Conservation (phyloP, 495 filamentous ascomycete genomes). For the Sordaria brevicollis region DNA sequence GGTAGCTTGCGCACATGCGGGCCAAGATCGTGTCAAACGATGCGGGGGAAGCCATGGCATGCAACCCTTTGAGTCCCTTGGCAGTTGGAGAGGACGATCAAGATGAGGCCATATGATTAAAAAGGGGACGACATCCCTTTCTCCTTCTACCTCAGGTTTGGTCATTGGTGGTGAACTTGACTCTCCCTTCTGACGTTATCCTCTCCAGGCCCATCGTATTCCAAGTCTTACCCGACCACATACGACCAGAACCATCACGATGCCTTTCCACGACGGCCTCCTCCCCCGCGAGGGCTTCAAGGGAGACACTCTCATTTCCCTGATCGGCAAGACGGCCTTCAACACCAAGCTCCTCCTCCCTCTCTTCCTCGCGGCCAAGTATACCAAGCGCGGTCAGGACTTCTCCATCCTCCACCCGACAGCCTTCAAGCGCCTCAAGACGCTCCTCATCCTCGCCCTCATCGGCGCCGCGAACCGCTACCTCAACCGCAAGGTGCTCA, state of each 20-base stretch:
- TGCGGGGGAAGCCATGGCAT: background rate
- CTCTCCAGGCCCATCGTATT: background rate
- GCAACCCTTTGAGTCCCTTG: background rate
- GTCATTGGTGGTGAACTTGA: background rate
- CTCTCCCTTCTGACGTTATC: background rate
- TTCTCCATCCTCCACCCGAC: conserved; percentile 39
- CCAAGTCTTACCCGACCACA: background rate
- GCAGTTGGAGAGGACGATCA: background rate
- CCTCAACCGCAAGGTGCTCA: conserved; percentile 42
- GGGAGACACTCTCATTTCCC: conserved; percentile 43
- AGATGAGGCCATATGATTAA: background rate
- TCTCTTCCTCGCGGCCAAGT: conserved; percentile 46
- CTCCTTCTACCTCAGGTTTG: background rate
- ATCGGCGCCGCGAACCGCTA: conserved; percentile 36
- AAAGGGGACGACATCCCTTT: background rate
- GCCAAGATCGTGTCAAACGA: background rate
- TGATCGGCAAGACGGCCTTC: conserved; percentile 46
- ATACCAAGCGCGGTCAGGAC: conserved; percentile 46
- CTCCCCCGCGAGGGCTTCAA: conserved; percentile 50
- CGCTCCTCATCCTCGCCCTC: conserved; percentile 39
- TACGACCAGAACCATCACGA: conserved; percentile 11
- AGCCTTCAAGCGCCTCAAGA: conserved; percentile 35
- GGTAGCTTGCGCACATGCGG: background rate
- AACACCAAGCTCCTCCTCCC: conserved; percentile 52
- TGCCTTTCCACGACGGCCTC: conserved; percentile 39